Evolutionary conservation across 2,329 filamentous ascomycete genomes (phyloP).

Genomic region (Aspergillus sp.): DNA sequence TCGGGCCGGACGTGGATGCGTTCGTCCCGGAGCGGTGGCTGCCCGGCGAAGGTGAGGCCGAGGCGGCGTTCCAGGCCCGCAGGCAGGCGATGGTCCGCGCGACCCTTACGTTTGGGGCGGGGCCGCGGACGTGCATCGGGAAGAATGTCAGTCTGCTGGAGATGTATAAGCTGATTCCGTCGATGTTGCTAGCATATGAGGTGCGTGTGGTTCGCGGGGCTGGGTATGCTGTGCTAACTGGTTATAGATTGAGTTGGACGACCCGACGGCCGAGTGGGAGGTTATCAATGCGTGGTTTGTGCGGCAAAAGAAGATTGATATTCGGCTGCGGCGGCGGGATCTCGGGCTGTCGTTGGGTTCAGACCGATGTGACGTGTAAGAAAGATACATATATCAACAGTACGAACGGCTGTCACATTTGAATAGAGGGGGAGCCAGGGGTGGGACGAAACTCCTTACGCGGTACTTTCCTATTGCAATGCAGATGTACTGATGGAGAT

Average conservation of each 20-base stretch:
- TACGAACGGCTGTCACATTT: too few species aligned
- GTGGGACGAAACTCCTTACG: too few species aligned
- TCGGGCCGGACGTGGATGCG: conserved; percentile 19
- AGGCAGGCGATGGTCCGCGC: conserved; percentile 20
- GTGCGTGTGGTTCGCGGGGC: conserved; percentile 7
- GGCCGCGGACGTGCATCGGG: conserved; percentile 55
- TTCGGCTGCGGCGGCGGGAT: background rate
- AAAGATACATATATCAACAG: too few species aligned
- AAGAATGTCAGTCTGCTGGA: conserved; percentile 56
- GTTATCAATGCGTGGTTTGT: conserved; percentile 55
- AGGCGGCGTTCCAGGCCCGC: conserved; percentile 12
- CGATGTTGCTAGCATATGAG: conserved; percentile 40
- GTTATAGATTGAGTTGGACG: conserved; percentile 16
- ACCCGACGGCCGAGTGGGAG: conserved; percentile 20
- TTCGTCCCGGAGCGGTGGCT: conserved; percentile 27
- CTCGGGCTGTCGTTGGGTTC: background rate
- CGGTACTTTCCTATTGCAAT: too few species aligned
- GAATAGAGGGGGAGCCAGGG: too few species aligned
- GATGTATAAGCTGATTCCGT: conserved; percentile 60
- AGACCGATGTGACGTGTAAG: too few species aligned
- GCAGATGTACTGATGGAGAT: too few species aligned
- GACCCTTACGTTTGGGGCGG: conserved; percentile 50
- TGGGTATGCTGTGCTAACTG: background rate
- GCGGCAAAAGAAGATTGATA: conserved; percentile 29
- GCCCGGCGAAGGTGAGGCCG: conserved; percentile 12